These are phyloP conservation scores for Ascochyta koolunga DNA, from an alignment of 2,329 filamentous ascomycete genomes.

Conservation along the genomic window DNA sequence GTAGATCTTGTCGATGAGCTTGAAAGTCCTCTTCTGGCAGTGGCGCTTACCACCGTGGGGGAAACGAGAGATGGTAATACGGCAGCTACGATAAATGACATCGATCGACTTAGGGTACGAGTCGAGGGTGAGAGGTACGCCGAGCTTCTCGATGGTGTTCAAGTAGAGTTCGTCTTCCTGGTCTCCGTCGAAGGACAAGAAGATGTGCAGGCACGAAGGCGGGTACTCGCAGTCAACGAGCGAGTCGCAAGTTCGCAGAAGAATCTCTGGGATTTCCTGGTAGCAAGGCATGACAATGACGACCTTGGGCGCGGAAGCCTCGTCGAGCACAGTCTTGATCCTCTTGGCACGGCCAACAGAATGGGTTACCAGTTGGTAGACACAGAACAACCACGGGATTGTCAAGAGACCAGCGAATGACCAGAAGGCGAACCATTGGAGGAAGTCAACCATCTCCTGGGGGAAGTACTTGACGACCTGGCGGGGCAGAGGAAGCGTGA, in stretches of 20 bases:
- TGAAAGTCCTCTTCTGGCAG: conserved; percentile 92
- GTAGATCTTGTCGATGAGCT: conserved; percentile 92
- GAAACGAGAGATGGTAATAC: conserved; percentile 90
- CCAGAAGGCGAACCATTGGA: conserved; percentile 98
- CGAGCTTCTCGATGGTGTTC: conserved; percentile 82
- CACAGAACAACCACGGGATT: conserved; percentile 89
- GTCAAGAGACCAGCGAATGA: conserved; percentile 84
- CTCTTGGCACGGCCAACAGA: conserved; percentile 80
- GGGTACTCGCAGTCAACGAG: conserved; percentile 95
- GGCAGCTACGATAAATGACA: conserved; percentile 78
- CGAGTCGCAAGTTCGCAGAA: conserved; percentile 86
- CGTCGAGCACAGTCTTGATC: conserved; percentile 84
- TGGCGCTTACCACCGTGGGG: conserved; percentile 91
- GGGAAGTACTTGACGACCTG: conserved; percentile 78
- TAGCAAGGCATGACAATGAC: conserved; percentile 98
- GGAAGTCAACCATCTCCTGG: conserved; percentile 65
- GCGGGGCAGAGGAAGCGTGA: conserved; percentile 82
- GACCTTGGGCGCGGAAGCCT: conserved; percentile 86
- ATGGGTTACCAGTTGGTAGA: conserved; percentile 89
- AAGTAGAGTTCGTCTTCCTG: conserved; percentile 88
- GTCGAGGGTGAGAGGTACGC: conserved; percentile 76
- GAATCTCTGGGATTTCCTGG: conserved; percentile 83
- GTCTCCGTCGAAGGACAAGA: conserved; percentile 93
- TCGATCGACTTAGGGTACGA: conserved; percentile 90
- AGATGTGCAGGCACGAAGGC: conserved; percentile 88